A percentile compares a stretch with the other conserved stretches of the same genome.
Evolutionary conservation across 1,284 basidiomycete genomes (phyloP).

Genomic region (Apiotrichum brassicae): DNA sequence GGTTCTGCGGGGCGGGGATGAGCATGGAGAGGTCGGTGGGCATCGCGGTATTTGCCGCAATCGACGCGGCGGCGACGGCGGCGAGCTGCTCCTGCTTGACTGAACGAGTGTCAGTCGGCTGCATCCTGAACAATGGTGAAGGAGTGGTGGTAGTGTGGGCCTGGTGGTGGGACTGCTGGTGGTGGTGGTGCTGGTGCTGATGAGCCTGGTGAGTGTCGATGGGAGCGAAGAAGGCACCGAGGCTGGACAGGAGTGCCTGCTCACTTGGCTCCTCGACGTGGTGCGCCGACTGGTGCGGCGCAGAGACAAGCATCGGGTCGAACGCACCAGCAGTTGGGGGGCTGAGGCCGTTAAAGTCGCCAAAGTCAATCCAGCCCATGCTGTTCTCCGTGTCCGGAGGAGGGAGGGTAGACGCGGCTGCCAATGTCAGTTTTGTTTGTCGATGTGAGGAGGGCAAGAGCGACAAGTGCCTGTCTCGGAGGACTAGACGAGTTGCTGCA

Average conservation of each 20-base stretch:
- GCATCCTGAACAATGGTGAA: not conserved
- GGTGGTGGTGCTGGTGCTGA: not conserved
- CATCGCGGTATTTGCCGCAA: not conserved
- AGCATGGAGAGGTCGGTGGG: not conserved
- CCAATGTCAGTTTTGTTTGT: not conserved
- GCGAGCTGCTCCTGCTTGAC: not conserved
- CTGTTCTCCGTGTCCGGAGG: not conserved
- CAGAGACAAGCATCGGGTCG: not conserved
- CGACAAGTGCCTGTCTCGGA: too few species aligned
- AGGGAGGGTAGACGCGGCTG: not conserved
- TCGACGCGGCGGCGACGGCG: too few species aligned
- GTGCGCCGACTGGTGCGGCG: not conserved
- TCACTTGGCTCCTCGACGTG: not conserved
- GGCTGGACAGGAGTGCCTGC: not conserved
- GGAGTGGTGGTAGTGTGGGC: too few species aligned
- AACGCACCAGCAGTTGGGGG: not conserved
- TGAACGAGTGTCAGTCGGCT: not conserved
- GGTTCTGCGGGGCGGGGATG: not conserved
- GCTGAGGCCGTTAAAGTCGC: not conserved
- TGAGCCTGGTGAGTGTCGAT: not conserved
- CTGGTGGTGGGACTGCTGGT: not conserved
- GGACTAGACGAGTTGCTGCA: too few species aligned
- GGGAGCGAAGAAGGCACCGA: not conserved
- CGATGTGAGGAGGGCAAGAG: too few species aligned
- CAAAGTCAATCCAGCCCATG: conserved; percentile 2